Conservation (phyloP, 106 monocot species). For the Dendrobium officinale region DNA sequence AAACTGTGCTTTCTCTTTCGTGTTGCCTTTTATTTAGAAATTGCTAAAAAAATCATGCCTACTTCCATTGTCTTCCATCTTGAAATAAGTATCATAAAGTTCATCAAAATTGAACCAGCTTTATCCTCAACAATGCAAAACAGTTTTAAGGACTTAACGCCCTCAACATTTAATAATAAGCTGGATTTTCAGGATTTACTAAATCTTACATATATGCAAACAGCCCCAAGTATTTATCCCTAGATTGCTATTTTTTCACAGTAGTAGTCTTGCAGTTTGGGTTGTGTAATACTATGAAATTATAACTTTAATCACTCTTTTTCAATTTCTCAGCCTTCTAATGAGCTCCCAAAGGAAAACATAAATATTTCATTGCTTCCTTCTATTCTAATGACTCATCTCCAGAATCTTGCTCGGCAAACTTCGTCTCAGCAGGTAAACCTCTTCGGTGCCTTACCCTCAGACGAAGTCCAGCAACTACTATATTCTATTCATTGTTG, state of each 20-base stretch:
- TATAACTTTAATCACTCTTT: neutral
- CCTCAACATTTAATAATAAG: neutral
- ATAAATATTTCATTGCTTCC: constrained; percentile 2
- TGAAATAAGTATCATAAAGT: too few species aligned
- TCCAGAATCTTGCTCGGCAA: constrained; percentile 2
- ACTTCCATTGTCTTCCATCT: too few species aligned
- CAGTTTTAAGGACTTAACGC: neutral
- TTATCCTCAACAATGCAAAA: neutral
- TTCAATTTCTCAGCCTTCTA: neutral
- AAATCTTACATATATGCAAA: neutral
- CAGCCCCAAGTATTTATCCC: neutral
- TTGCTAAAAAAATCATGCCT: neutral
- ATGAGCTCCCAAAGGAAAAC: neutral
- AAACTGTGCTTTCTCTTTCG: too few species aligned
- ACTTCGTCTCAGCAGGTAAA: neutral
- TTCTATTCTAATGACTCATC: constrained; percentile 2
- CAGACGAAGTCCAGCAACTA: neutral
- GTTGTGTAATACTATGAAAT: neutral
- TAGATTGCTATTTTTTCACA: neutral
- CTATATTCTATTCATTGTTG: neutral
- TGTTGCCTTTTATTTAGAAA: too few species aligned
- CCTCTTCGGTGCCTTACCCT: neutral
- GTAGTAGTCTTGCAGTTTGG: neutral
- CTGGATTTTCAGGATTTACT: neutral
- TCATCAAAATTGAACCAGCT: too few species aligned